Evolutionary conservation across 192 early-diverging fungal genomes (phyloP), one percentile per base, ranked within the genome.

Genomic region (Coemansia sp.): DNA sequence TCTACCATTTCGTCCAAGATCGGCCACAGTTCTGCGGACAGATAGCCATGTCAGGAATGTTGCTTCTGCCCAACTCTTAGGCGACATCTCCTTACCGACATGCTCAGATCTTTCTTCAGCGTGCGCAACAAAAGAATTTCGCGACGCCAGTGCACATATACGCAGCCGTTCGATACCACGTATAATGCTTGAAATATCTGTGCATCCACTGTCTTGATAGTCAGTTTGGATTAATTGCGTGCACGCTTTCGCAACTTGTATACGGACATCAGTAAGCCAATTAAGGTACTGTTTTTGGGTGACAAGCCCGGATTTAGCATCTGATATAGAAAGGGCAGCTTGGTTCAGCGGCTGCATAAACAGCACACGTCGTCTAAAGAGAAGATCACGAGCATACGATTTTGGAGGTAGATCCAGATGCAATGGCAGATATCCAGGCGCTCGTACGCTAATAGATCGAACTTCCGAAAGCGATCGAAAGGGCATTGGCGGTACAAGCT

Each of bases 381-480:
- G 22, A 1, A 55, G 28, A 21, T 34, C 19, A 0, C 55, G 41
- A n/a, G 64, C 26, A 14, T 50, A 44, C 6, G 62, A 53, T 16
- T 24, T 3, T 2, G 32, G 18, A 10, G 48, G 14, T 44, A 78
- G 8, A 30, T 73, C 64, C 12, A 78, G 7, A 1, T 23, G 12
- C 24, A 79, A 44, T 12, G 68, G 68, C 28, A 79, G 49, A 23
- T 64, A 79, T 7, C 76, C 76, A 9, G 68, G 68, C 24, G 71
- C 76, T 12, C 27, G 32, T 23, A 74, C 57, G 2, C 27, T 10
- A 19, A 73, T 32, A n/a, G 38, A 52, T 7, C 7, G 41, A 3
- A 52, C 62, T 7, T 31, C 27, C 6, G 41, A 61, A 25, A 79
- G 56, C 19, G 32, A 47, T 14, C 57, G 62, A 56, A 79, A 63